These are phyloP conservation scores for Hyphochytrium catenoides DNA, from an alignment of 352 stramenopile genomes.

Conservation along the genomic window DNA sequence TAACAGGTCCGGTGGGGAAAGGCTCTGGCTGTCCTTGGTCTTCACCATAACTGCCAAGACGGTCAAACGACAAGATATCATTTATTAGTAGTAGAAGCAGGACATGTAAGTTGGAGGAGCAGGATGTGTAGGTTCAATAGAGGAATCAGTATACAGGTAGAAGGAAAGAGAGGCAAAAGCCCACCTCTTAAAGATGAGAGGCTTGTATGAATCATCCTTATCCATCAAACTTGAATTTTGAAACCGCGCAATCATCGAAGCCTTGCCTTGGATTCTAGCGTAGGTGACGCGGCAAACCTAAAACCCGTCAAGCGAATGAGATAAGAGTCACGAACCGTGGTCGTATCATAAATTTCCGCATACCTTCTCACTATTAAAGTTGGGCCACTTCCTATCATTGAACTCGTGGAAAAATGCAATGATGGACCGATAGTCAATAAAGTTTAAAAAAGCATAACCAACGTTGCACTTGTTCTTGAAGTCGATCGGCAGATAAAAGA, in stretches of 20 bases:
- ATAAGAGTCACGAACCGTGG: too few species aligned
- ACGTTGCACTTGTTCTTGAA: slow-evolving; percentile 99
- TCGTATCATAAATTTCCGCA: too few species aligned
- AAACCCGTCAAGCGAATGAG: too few species aligned
- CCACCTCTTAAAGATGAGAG: slow-evolving; percentile 63
- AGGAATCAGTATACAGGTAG: too few species aligned
- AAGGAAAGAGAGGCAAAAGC: slow-evolving; percentile 13
- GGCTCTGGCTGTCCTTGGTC: too few species aligned
- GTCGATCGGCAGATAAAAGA: slow-evolving; percentile 99
- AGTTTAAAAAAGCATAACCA: slow-evolving; percentile 99
- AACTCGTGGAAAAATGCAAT: slow-evolving; percentile 56
- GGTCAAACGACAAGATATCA: too few species aligned
- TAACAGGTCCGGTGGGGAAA: too few species aligned
- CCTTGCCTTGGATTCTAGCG: slow-evolving; percentile 86
- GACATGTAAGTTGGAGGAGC: too few species aligned
- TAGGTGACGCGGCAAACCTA: slow-evolving; percentile 96
- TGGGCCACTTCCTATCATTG: slow-evolving; percentile 74
- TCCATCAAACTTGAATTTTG: slow-evolving; percentile 89
- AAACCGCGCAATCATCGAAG: slow-evolving; percentile 93
- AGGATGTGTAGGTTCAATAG: too few species aligned
- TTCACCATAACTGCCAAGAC: too few species aligned
- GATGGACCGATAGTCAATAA: slow-evolving; percentile 65
- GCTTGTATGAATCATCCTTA: slow-evolving; percentile 73
- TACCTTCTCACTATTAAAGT: slow-evolving; percentile 99
- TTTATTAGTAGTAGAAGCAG: too few species aligned